Evolutionary conservation across 2,329 filamentous ascomycete genomes (phyloP), one percentile per base, ranked within the genome.

Genomic region (Alternaria angustiovoidea): DNA sequence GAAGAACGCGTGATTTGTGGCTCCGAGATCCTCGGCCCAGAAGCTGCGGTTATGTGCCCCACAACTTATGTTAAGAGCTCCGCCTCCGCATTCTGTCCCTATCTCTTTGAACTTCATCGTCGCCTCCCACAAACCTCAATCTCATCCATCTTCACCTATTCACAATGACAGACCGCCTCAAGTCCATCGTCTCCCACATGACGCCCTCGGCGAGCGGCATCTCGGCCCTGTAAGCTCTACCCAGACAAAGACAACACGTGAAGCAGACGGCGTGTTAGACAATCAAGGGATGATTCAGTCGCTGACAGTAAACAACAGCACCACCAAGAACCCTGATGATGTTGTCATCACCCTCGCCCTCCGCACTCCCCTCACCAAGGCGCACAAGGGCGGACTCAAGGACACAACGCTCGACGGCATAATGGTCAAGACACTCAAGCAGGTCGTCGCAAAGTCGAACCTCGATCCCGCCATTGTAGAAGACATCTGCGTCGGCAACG

Each of bases 311-410:
- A 16, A 11, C 16, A 11, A 43, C 71, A 97, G 93, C 75, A 93
- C 92, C 59, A 89, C 92, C 71, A 94, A 98, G 85, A 96, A 96
- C 80, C 88, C 94, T 69, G 94, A 98, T 78, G 95, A 99, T 83
- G 86, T 99, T 55, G 95, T 99, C 78, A 97, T 98, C 76, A 99
- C 95, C 7, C 88, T 96, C 59, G 94, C 94, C 28, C 84, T 94
- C 73, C 91, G 95, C 57, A 97, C 94, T 28, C 93, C 95, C 0
- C 86, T 99, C 64, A 86, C 90, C 76, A 98, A 97, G 83, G 93
- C 87, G 53, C 86, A 86, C 78, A 97, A 97, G 86, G 94, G 95
- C 67, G 93, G 93, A 42, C 91, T 99, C 85, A 98, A 97, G 84
- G 94, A 99, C 79, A 96, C 93, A 6, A 87, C 86, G 41, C 87